Evolutionary conservation across 2,329 filamentous ascomycete species (phyloP), one percentile per base, ranked within the genome.

Genomic region (Falciphora oryzae): DNA sequence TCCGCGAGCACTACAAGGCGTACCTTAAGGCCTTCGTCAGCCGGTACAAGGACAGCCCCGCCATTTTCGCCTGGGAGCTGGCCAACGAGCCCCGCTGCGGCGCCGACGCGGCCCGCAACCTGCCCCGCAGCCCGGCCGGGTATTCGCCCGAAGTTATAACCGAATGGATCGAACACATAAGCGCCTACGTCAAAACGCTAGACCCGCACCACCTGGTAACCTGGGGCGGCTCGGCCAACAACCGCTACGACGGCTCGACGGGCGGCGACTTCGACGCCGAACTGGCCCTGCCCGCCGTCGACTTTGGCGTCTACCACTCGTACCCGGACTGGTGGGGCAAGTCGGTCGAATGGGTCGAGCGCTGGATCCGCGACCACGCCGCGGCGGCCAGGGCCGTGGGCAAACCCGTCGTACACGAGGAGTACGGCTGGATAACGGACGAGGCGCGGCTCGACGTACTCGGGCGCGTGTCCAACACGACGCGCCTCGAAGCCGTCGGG

Each of bases 351-450:
- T 63, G 61, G 61, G 31, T 31, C 4, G 56, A 66, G 35, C 63
- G 59, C 14, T 67, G 66, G 66, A 67, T 67, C 65, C 59, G 57
- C n/a, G 65, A 67, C 59, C 66, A 67, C 44, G 66, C 65, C 32
- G 64, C 64, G 10, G 59, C 64, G 11, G 65, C 62, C 13, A 11
- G 50, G 11, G 38, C 29, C 25, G 64, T 83, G 22, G 90, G 89
- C 65, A 89, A 92, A 79, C 27, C 87, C 86, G 73, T 85, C 89
- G 61, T 90, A 83, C 28, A 91, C 84, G 18, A 93, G 80, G 71
- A 92, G 73, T 93, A 94, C 18, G 93, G 75, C 78, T 93, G 93
- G 80, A 93, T 93, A 28, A 63, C 61, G 44, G 25, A 44, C 63
- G 35, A 57, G 61, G 29, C 28, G 8, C 27, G 61, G 27, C 61